Percentiles rank a stretch among this genome's conserved stretches.
Evolutionary conservation across 768 basidiomycete species (phyloP).

Genomic region (Crassisporium funariophilum): DNA sequence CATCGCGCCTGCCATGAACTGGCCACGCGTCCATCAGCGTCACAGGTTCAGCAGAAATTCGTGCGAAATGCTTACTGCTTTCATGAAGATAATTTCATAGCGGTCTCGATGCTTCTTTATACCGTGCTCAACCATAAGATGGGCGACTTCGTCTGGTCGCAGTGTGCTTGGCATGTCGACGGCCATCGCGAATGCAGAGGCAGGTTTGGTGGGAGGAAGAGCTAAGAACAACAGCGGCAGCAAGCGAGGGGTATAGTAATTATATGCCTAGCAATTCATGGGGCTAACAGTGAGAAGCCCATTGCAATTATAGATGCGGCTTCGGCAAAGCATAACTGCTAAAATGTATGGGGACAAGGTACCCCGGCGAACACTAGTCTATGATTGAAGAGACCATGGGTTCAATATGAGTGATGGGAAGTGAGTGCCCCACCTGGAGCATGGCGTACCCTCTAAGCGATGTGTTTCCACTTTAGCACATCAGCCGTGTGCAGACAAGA

Average conservation of each 20-base stretch:
- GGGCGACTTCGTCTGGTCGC: conserved; percentile 60
- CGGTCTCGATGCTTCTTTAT: conserved; percentile 67
- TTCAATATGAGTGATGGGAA: no score
- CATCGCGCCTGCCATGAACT: conserved; percentile 74
- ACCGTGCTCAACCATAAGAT: conserved; percentile 54
- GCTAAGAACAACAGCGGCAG: conserved; percentile 5
- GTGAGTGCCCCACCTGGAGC: no score
- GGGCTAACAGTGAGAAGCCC: conserved; percentile 8
- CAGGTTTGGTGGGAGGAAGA: conserved; percentile 5
- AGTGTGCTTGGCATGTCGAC: conserved; percentile 43
- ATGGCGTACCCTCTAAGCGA: no score
- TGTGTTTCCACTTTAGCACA: no score
- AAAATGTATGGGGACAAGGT: background rate
- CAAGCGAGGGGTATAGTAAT: conserved; percentile 6
- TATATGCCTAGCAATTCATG: no score
- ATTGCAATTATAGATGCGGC: conserved; percentile 4
- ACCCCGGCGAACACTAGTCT: no score
- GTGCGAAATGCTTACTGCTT: conserved; percentile 54
- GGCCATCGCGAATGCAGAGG: conserved; percentile 10
- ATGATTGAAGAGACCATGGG: no score
- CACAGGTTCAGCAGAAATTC: background rate
- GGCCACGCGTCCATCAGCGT: background rate
- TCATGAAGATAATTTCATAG: conserved; percentile 61
- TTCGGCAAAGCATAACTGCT: background rate
- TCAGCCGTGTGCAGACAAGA: no score